Percentiles rank a stretch among this genome's conserved stretches.
Conservation (phyloP, 2,329 filamentous ascomycete genomes). For the Lasiodiplodia theobromae region DNA sequence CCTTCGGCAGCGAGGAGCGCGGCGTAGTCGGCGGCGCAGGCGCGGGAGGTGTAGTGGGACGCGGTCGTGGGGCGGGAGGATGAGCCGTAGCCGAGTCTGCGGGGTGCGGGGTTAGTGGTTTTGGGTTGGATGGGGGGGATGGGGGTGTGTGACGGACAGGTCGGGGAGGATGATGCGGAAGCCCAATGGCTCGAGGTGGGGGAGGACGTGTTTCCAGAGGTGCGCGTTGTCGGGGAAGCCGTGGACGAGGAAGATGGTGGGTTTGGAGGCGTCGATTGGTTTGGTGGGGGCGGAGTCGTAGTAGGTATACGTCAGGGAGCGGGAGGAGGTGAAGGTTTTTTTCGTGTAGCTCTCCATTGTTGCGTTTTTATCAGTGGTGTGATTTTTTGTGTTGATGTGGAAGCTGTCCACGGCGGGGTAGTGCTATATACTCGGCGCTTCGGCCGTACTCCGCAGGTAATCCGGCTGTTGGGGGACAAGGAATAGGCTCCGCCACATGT, state of each 20-base stretch:
- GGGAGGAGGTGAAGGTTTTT: slow-evolving; percentile 27
- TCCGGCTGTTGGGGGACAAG: no score
- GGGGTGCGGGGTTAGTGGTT: no score
- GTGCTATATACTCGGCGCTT: neutral
- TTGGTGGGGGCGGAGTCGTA: slow-evolving; percentile 15
- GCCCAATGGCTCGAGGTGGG: slow-evolving; percentile 40
- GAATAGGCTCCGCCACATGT: no score
- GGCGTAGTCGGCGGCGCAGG: slow-evolving; percentile 27
- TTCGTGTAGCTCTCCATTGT: slow-evolving; percentile 27
- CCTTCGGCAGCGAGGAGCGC: slow-evolving; percentile 35
- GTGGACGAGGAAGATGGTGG: slow-evolving; percentile 48
- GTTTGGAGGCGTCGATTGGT: neutral
- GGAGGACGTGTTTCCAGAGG: slow-evolving; percentile 52
- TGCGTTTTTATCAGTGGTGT: neutral
- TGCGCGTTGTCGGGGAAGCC: slow-evolving; percentile 56
- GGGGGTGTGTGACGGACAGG: slow-evolving; percentile 30
- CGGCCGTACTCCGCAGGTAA: no score
- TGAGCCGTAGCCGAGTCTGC: slow-evolving; percentile 41
- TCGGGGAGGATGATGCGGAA: slow-evolving; percentile 45
- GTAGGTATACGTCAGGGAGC: slow-evolving; percentile 32
- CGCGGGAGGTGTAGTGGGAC: slow-evolving; percentile 15
- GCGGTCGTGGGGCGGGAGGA: slow-evolving; percentile 36
- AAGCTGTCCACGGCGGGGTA: neutral
- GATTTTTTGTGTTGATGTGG: neutral
- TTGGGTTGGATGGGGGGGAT: neutral